Evolutionary conservation across 202 grass and related monocot species (phyloP), one percentile per base, ranked within the genome.

Genomic region (Panicum virgatum): DNA sequence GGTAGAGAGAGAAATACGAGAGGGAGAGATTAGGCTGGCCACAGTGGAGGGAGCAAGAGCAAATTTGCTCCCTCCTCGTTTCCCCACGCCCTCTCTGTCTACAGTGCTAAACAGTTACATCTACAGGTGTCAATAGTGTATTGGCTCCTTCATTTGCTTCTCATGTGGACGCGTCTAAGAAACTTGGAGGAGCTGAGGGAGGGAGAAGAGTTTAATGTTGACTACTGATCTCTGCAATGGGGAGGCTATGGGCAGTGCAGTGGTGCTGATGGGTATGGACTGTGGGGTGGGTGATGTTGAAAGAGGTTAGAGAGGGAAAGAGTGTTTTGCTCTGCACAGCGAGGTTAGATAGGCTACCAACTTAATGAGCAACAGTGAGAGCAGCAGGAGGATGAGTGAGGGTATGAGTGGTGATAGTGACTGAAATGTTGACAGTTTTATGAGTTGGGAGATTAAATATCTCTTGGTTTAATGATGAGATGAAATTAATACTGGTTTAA

Each of bases 141-240:
- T n/a, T n/a, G n/a, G n/a, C n/a, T n/a, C n/a, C n/a, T n/a, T n/a
- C n/a, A n/a, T n/a, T n/a, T n/a, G n/a, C n/a, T n/a, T n/a, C n/a
- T n/a, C n/a, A n/a, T n/a, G n/a, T n/a, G n/a, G n/a, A n/a, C n/a
- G n/a, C n/a, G n/a, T n/a, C n/a, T 63, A 70, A 36, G 82, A 66
- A 78, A 13, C 72, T 80, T 80, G 26, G 53, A 73, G 78, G 77
- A 15, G 64, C 47, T 23, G 86, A 59, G 79, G 64, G 62, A 82
- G 66, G 16, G 23, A 50, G 25, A 5, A 47, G 42, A 71, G 69
- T 30, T 45, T 1, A 34, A 45, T 46, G 7, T 30, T 32, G 43
- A n/a, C 43, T 30, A 10, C 43, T 48, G 25, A n/a, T 48, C 67
- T 11, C 20, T 71, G 69, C 44, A 52, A 64, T 32, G 23, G 63